Evolutionary conservation across 352 stramenopile species (phyloP).

Genomic region (Pythium phragmitis): DNA sequence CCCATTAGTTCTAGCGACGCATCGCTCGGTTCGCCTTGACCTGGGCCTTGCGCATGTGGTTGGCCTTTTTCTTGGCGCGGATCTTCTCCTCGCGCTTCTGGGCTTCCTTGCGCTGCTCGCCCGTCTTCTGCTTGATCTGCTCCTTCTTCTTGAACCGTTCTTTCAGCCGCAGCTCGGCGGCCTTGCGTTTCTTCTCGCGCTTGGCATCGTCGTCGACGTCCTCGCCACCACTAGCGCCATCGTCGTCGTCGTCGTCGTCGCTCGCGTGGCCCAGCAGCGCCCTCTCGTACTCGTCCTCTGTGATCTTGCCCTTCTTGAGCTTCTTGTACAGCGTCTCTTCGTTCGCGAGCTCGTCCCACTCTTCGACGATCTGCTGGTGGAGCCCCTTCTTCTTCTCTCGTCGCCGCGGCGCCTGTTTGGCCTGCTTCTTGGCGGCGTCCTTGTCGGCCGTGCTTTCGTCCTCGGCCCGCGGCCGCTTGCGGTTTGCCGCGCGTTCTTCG

Average conservation of each 20-base stretch:
- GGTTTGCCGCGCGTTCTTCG: constrained; percentile 56
- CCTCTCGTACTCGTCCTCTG: constrained; percentile 91
- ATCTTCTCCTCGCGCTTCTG: constrained; percentile 82
- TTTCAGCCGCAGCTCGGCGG: constrained; percentile 69
- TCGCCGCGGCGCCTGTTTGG: constrained; percentile 67
- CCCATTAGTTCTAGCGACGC: constrained; percentile 12
- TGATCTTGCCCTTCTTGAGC: constrained; percentile 97
- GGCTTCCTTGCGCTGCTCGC: constrained; percentile 67
- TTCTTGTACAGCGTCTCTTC: constrained; percentile 97
- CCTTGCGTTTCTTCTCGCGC: constrained; percentile 58
- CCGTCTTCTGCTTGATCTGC: constrained; percentile 65
- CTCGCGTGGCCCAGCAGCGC: constrained; percentile 58
- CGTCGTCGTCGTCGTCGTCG: constrained; percentile 21
- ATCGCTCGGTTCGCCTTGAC: constrained; percentile 44
- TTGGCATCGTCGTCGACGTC: constrained; percentile 25
- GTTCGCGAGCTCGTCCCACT: constrained; percentile 99
- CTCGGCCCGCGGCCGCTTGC: constrained; percentile 54
- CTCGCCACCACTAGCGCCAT: constrained; percentile 26
- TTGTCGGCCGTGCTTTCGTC: constrained; percentile 43
- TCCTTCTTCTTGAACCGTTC: constrained; percentile 87
- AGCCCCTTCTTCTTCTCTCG: constrained; percentile 95
- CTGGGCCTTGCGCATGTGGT: constrained; percentile 64
- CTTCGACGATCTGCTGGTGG: constrained; percentile 96
- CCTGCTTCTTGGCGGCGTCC: constrained; percentile 37
- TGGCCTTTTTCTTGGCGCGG: constrained; percentile 73